These are phyloP conservation scores for Saturnispora sekii DNA, from an alignment of 805 yeast species.

Conservation along the genomic window DNA sequence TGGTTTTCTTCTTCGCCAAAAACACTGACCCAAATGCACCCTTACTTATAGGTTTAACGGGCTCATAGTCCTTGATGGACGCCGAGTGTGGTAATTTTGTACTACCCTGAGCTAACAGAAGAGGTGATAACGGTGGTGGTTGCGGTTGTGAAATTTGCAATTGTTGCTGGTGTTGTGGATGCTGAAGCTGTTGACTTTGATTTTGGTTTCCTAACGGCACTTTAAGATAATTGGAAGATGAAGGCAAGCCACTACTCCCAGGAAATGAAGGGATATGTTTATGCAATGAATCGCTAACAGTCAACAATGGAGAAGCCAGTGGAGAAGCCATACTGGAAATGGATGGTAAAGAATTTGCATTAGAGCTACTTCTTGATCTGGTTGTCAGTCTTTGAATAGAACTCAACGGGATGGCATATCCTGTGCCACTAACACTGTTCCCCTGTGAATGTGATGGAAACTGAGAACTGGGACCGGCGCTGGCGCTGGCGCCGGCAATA, in stretches of 20 bases:
- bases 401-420: conserved; percentile 45
- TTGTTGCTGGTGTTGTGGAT: too few species aligned
- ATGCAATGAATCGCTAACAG: conserved; percentile 1
- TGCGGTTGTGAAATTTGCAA: conserved; percentile 10
- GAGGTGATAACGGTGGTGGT: conserved; percentile 72
- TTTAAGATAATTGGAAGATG: background rate
- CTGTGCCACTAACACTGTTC: conserved; percentile 20
- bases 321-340: conserved; percentile 6
- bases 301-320: conserved; percentile 44
- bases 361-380: conserved; percentile 14
- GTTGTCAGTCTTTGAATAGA: conserved; percentile 47
- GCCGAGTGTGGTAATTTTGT: conserved; percentile 44
- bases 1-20: conserved; percentile 68
- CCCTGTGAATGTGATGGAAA: too few species aligned
- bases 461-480: too few species aligned
- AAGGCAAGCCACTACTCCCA: too few species aligned
- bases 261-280: background rate
- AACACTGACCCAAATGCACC: conserved; percentile 98
- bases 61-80: conserved; percentile 79
- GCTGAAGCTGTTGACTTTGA: too few species aligned
- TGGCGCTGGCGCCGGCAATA: too few species aligned
- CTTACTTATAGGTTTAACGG: conserved; percentile 85
- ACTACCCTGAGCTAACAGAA: conserved; percentile 54
- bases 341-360: conserved; percentile 34
- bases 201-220: background rate